These are phyloP conservation scores for Alternaria longipes DNA, from an alignment of 2,329 filamentous ascomycete species.

Conservation along the genomic window DNA sequence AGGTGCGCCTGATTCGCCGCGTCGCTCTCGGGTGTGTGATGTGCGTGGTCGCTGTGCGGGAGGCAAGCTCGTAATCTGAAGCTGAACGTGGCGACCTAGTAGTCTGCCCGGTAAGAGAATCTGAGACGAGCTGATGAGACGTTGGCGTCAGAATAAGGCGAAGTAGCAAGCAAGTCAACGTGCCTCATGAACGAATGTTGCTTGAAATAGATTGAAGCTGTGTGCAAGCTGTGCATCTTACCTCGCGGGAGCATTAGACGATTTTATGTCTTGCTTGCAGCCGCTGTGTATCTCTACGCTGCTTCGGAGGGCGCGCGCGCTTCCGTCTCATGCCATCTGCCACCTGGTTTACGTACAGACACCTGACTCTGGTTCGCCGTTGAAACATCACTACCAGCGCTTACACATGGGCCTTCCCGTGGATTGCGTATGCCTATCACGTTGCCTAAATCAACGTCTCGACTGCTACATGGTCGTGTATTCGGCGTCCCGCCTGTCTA, in stretches of 20 bases:
- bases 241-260: conserved; percentile 37
- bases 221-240: conserved; percentile 36
- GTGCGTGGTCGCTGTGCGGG: conserved; percentile 36
- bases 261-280: conserved; percentile 49
- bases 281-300: conserved; percentile 45
- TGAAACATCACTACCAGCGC: conserved; percentile 48
- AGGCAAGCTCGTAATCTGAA: conserved; percentile 31
- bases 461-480: conserved; percentile 29
- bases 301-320: conserved; percentile 47
- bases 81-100: conserved; percentile 38
- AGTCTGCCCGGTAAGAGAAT: conserved; percentile 27
- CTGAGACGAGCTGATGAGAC: conserved; percentile 44
- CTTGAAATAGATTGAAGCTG: conserved; percentile 34
- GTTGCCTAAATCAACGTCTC: conserved; percentile 35
- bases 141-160: conserved; percentile 27
- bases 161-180: conserved; percentile 23
- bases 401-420: conserved; percentile 37
- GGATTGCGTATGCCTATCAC: conserved; percentile 33
- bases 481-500: conserved; percentile 32
- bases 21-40: conserved; percentile 35
- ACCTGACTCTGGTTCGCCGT: conserved; percentile 44
- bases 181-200: conserved; percentile 22
- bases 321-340: conserved; percentile 43
- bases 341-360: conserved; percentile 37
- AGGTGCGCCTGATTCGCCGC: conserved; percentile 39